Evolutionary conservation across 768 basidiomycete genomes (phyloP), one percentile per base, ranked within the genome.

Genomic region (Cystobasidium ongulense): DNA sequence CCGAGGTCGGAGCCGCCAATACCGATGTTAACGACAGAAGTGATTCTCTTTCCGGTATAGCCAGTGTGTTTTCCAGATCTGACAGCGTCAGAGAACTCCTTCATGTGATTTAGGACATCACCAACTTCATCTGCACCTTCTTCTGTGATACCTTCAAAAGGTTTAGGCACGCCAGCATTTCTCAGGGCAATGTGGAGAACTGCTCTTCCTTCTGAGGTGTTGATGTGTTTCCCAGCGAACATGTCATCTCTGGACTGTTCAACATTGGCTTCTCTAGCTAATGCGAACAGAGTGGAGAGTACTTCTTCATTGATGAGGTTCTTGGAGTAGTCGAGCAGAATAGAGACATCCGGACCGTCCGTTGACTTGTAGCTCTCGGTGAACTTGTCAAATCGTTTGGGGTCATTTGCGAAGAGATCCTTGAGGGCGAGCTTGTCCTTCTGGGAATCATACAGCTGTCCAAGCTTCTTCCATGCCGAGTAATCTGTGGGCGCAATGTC

Each of bases 1-100:
- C 95, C 95, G 65, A 99, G 84, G 81, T 99, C 96, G 39, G 93
- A 96, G 64, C 96, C 96, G 70, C 96, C 96, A 80, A 99, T 99
- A 74, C 96, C 96, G 78, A 99, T 96, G 84, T 98, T 98, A 80
- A 99, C 93, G 82, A 99, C 88, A 61, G 92, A 88, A 79, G 88
- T 87, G 85, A 99, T 98, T 11, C 86, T 80, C 84, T 97, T 96
- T 52, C 96, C 95, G 0, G 94, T 96, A 84, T 96, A 98, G 18
- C 96, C 96, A 82, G 90, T 97, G 92, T 94, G 96, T 72, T 84
- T 84, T 33, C 95, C 96, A 74, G 85, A 88, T 74, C 95, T 85
- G 62, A 99, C 87, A 41, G 87, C 83, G 46, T 94, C 88, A 63
- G 88, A 86, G 84, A 99, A 99, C 80, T 86, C 84, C 80, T 90